Base-by-base conservation (phyloP, 192 early-diverging fungal genomes). In the Backusella tarrabulga region DNA sequence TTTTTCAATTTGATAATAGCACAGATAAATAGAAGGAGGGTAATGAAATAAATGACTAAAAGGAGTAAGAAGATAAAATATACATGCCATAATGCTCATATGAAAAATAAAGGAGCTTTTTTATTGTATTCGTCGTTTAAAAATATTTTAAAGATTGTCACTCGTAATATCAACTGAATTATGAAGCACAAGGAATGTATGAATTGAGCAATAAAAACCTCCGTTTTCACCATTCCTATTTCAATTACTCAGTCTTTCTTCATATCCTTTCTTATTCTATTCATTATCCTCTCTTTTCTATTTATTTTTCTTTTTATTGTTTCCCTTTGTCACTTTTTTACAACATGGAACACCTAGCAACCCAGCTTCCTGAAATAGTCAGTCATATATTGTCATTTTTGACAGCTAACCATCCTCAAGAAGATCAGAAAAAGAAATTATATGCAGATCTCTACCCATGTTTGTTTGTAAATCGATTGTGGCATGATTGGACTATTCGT, bases 391-490 rank as follows among this genome's bases (percentile, higher is more conserved):
- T 52, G 42, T 76, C 36, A 6, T 52, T 76, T 68, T 40, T 63
- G 5, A 40, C 34, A 63, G 56, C 2, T 1, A 29, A 23, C 11
- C 7, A 35, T 36, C 46, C 63, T 7, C 74, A 75, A 66, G 41
- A 63, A 7, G 74, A 68, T 34, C 63, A 35, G 4, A 34, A 38
- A 19, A 68, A 50, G 32, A 60, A 44, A 54, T 38, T n/a, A 21
- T 54, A 67, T 41, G 21, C 36, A 12, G 54, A 73, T 41, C 69
- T 80, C 9, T 74, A 76, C 32, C 40, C 83, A 17, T 74, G 75
- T 19, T 66, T 81, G 35, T 67, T 76, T 23, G 83, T 84, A 3
- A 78, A 77, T 35, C 77, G 77, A 35, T 63, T 80, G 19, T 84
- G 83, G 79, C 72, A 80, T 72, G 77, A 71, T 41, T 75, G 76